Evolutionary conservation across 805 yeast genomes (phyloP), one percentile per base, ranked within the genome.

Genomic region (Zygosaccharomyces kombuchaensis): DNA sequence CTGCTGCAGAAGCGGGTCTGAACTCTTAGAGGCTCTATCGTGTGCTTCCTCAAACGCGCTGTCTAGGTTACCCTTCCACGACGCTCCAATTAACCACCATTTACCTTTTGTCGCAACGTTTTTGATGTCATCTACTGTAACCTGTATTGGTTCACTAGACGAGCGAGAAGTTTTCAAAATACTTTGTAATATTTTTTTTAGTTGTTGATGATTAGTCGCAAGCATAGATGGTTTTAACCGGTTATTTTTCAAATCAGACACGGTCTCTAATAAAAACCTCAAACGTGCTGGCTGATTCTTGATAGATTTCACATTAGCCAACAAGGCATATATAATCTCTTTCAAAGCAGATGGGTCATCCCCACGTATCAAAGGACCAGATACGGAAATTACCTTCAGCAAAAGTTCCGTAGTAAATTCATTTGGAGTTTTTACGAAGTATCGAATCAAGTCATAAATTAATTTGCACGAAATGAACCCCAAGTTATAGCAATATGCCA

Each of bases 41-140:
- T 55, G 54, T 2, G 51, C 54, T 17, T 55, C 60, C 17, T 59
- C 63, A 22, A 62, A 57, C 2, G 62, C 62, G 6, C 55, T 50
- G 4, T 55, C 62, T 36, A 67, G 72, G 45, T 71, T 68, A 2
- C 96, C 96, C 58, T 81, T 87, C 96, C 97, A 93, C 0, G 99
- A 96, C 1, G 98, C 87, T 40, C 99, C 99, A 25, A 93, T 91
- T 26, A 93, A 72, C 99, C 99, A 93, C 99, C 99, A 93, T 66
- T 91, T 93, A 46, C 99, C 99, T 53, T 81, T 80, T 0, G 83
- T 78, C 10, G 83, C 86, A 19, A 87, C 75, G 50, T 78, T 80
- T 40, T 77, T 80, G 46, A 93, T 88, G 68, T 93, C 99, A 37
- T 80, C 82, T 16, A 91, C 69, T 2, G 87, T 70, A 0, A 93